Evolutionary conservation across 2,329 filamentous ascomycete genomes (phyloP).

Genomic region (Dactylellina parvicollis): DNA sequence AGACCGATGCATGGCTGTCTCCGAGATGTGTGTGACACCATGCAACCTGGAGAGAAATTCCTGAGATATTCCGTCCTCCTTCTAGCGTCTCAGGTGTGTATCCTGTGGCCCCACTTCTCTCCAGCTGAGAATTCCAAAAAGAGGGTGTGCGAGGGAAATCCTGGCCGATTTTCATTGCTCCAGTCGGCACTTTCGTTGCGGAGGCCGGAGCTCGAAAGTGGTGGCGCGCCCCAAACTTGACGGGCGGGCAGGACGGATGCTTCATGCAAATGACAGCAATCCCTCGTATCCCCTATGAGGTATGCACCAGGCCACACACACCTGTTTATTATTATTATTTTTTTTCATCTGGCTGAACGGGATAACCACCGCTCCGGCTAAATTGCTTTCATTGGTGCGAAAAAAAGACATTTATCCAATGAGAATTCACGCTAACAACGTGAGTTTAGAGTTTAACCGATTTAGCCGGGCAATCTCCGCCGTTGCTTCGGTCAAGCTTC

Average conservation of each 20-base stretch:
- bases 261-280: slow-evolving; percentile 21
- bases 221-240: slow-evolving; percentile 32
- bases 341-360: slow-evolving; percentile 38
- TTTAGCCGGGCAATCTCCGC: slow-evolving; percentile 53
- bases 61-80: slow-evolving; percentile 54
- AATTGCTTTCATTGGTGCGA: slow-evolving; percentile 54
- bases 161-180: slow-evolving; percentile 1
- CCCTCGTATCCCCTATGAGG: slow-evolving; percentile 12
- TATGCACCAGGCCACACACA: too few species aligned
- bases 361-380: slow-evolving; percentile 45
- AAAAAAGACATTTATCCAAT: slow-evolving; percentile 49
- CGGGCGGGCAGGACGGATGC: slow-evolving; percentile 12
- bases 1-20: slow-evolving; percentile 7
- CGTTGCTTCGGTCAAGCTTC: neutral
- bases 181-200: slow-evolving; percentile 40
- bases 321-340: too few species aligned
- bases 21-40: slow-evolving; percentile 20
- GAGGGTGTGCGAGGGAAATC: slow-evolving; percentile 11
- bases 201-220: slow-evolving; percentile 51
- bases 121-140: slow-evolving; percentile 15
- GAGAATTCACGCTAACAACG: slow-evolving; percentile 31
- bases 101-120: slow-evolving; percentile 19
- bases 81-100: slow-evolving; percentile 27
- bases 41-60: slow-evolving; percentile 44
- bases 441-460: slow-evolving; percentile 53